Evolutionary conservation across 106 monocot genomes (phyloP), one percentile per base, ranked within the genome.

Genomic region (Dendrobium huoshanense): DNA sequence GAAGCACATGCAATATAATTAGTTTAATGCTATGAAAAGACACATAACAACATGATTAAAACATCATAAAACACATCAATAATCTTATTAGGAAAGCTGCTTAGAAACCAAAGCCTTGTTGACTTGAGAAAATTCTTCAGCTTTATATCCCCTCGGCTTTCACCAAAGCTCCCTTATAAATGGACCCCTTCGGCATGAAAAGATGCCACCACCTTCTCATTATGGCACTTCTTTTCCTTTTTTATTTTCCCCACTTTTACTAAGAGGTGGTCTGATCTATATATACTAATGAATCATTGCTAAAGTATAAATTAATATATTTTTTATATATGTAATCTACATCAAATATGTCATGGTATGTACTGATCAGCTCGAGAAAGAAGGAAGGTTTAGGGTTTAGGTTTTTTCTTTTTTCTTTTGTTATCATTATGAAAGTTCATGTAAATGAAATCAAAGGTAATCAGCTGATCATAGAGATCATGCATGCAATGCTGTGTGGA

Each of bases 361-460:
- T 65, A 65, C 18, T 65, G 64, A 65, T 18, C 64, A 15, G n/a
- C 37, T 37, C 37, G 9, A 22, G 6, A 67, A 22, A 67, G 67
- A 9, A 67, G 45, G 9, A 67, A 0, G 67, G 22, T 65, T 18
- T 65, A 24, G 64, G 64, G 18, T 67, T 56, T 56, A 56, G 0
- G 18, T 56, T 56, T 56, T 56, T 56, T 19, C 2, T 15, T 56
- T 15, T 16, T 11, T 56, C 3, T 22, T 80, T 80, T 55, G 37
- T 37, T 37, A 37, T 37, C 37, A 37, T 3, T 37, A 3, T 67
- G 80, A 73, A 80, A 51, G 22, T 80, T 80, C 73, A 73, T 80
- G 49, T 67, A 73, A 65, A 72, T 80, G 51, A 73, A 80, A n/a
- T 76, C 6, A 67, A 1, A 67, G 67, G 67, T 22, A 29, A 67